Percentiles rank a stretch among this genome's conserved stretches.
phyloP scores from a whole-genome alignment of 1,139 yeast species.

The Pichia sp. region DNA sequence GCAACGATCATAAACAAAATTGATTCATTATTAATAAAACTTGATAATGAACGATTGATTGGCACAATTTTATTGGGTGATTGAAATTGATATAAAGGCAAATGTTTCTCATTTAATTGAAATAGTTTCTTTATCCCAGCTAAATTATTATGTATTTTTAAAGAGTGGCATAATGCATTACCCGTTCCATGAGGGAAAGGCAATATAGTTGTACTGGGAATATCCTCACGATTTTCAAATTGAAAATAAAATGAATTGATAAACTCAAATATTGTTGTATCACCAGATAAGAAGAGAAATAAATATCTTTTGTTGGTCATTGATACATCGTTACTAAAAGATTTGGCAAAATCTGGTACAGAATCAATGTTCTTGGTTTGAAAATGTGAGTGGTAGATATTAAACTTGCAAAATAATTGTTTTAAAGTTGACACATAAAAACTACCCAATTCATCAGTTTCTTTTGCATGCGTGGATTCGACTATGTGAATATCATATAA shows the following conservation, averaged over 20 bases:
- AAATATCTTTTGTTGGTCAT: slow-evolving; percentile 29
- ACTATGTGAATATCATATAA: slow-evolving; percentile 25
- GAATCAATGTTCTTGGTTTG: slow-evolving; percentile 30
- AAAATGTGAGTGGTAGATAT: slow-evolving; percentile 35
- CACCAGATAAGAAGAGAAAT: slow-evolving; percentile 71
- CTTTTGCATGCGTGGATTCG: slow-evolving; percentile 57
- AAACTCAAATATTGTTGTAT: slow-evolving; percentile 76
- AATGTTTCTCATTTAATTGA: slow-evolving; percentile 30
- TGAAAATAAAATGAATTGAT: slow-evolving; percentile 43
- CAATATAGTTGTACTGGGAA: slow-evolving; percentile 21
- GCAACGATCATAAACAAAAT: slow-evolving; percentile 56
- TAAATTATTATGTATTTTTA: slow-evolving; percentile 40
- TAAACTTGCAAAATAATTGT: slow-evolving; percentile 40
- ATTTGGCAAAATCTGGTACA: slow-evolving; percentile 12
- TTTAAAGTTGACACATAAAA: slow-evolving; percentile 37
- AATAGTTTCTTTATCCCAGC: slow-evolving; percentile 41
- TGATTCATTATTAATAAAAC: background rate
- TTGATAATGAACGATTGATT: background rate
- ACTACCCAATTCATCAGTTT: slow-evolving; percentile 30
- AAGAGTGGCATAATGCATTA: slow-evolving; percentile 66
- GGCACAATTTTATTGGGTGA: background rate
- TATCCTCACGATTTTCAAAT: background rate
- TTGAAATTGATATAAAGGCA: slow-evolving; percentile 46
- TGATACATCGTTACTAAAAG: background rate
- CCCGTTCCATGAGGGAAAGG: slow-evolving; percentile 84